phyloP scores from a whole-genome alignment of 139 green algal genomes.

The Chlamydomonas incerta region DNA sequence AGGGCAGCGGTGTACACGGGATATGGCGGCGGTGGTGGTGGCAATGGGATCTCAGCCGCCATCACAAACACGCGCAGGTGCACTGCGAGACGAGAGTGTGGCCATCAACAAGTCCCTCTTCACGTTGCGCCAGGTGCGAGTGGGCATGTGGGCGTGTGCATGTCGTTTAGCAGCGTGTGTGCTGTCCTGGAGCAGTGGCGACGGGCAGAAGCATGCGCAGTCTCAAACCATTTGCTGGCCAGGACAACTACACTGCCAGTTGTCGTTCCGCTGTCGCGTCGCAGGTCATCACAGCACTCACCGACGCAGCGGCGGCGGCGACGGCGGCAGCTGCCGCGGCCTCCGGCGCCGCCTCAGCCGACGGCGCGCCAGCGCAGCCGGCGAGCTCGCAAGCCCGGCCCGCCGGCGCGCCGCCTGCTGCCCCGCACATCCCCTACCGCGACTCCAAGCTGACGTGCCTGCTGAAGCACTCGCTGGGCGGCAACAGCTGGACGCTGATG shows the following conservation, averaged over 20 bases:
- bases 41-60: too few relatives aligned
- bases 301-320: constrained; percentile 8
- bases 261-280: too few relatives aligned
- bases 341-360: too few relatives aligned
- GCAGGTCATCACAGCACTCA: constrained; percentile 46
- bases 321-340: constrained; percentile 38
- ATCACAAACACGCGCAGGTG: neutral
- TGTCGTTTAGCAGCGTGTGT: too few relatives aligned
- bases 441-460: constrained; percentile 73
- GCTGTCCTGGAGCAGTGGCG: too few relatives aligned
- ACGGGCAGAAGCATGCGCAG: too few relatives aligned
- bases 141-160: too few relatives aligned
- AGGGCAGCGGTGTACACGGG: too few relatives aligned
- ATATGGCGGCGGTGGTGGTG: too few relatives aligned
- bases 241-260: too few relatives aligned
- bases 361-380: too few relatives aligned
- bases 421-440: constrained; percentile 56
- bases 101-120: constrained; percentile 77
- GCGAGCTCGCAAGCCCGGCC: neutral
- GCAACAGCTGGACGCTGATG: constrained; percentile 63
- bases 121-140: constrained; percentile 53
- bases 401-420: neutral
- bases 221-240: too few relatives aligned
- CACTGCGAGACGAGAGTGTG: constrained; percentile 60
- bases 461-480: constrained; percentile 69